These are phyloP conservation scores for Entomortierella chlamydospora DNA, from an alignment of 192 early-diverging fungal species.

Conservation along the genomic window DNA sequence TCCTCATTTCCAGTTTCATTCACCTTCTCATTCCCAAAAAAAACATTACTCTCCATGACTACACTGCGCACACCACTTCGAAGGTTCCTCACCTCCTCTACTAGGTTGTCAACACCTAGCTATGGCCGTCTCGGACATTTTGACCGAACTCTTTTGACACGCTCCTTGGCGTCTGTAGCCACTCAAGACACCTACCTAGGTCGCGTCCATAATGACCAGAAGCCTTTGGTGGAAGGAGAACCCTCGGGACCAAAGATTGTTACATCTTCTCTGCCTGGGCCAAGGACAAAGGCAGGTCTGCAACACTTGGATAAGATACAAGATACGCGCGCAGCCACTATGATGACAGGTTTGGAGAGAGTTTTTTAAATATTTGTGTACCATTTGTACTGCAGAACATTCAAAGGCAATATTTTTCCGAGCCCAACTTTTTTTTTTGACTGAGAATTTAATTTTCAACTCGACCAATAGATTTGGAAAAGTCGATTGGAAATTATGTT, in stretches of 20 bases:
- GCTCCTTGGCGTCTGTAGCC: conserved; percentile 16
- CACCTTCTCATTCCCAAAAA: background rate
- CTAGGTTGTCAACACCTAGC: background rate
- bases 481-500: conserved; percentile 80
- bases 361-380: too few species aligned
- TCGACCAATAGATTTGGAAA: conserved; percentile 61
- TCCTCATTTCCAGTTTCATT: background rate
- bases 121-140: conserved; percentile 7
- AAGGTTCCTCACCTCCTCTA: background rate
- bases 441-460: too few species aligned
- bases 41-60: background rate
- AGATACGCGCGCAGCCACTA: conserved; percentile 73
- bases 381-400: too few species aligned
- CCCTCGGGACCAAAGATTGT: conserved; percentile 65
- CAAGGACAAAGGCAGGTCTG: conserved; percentile 63
- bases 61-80: background rate
- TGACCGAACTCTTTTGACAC: background rate
- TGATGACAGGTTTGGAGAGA: conserved; percentile 57
- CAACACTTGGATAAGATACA: conserved; percentile 65
- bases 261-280: conserved; percentile 69
- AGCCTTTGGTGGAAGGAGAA: conserved; percentile 59
- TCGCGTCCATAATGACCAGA: conserved; percentile 30
- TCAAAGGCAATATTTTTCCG: background rate
- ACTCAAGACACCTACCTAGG: background rate
- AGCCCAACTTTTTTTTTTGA: background rate